Conservation (phyloP, 257 asterid species). For the Cinchona pubescens region DNA sequence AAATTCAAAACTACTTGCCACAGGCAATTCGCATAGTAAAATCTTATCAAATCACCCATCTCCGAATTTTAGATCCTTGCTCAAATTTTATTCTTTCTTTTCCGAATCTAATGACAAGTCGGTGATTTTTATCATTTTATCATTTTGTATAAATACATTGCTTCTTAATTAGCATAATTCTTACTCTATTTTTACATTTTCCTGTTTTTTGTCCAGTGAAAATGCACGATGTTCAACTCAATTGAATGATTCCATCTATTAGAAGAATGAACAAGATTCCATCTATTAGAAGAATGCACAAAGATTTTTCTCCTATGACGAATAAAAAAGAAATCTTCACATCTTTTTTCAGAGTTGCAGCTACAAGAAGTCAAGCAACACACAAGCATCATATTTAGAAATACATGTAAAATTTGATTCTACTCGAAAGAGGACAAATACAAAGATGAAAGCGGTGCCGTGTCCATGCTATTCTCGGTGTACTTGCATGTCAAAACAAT, state of each 20-base stretch:
- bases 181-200: too few species aligned
- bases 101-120: too few species aligned
- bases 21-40: too few species aligned
- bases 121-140: too few species aligned
- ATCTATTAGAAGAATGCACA: not conserved
- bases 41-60: too few species aligned
- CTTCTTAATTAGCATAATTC: too few species aligned
- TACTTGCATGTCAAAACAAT: constrained; percentile 7
- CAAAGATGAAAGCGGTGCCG: not conserved
- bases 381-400: not conserved
- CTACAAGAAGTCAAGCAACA: not conserved
- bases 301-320: not conserved
- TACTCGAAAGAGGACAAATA: not conserved
- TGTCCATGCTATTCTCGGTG: not conserved
- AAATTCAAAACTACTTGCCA: too few species aligned
- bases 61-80: too few species aligned
- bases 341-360: not conserved
- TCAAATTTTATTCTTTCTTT: too few species aligned
- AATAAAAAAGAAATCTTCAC: not conserved
- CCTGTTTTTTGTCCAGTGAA: not conserved
- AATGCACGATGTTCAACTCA: not conserved
- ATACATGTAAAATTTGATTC: not conserved
- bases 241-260: not conserved
- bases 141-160: too few species aligned
- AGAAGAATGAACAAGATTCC: too few species aligned